These are phyloP conservation scores for Exophiala bonariae DNA, from an alignment of 2,329 filamentous ascomycete genomes.

Conservation along the genomic window DNA sequence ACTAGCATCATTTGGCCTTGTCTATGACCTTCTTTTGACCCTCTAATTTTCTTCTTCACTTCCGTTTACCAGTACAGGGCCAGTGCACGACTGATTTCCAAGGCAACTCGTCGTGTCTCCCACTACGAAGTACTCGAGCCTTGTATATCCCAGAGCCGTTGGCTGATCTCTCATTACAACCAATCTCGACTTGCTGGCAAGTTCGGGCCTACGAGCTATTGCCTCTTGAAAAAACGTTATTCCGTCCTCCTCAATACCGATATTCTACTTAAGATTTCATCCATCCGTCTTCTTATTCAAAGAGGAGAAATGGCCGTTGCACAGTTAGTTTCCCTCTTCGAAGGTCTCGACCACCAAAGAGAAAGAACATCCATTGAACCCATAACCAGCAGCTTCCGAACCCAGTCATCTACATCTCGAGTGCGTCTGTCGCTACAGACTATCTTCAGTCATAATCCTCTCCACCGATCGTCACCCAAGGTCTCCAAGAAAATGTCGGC, in stretches of 20 bases:
- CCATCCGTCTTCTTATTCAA: not conserved
- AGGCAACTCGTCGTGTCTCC: too few relatives aligned
- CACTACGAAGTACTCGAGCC: too few relatives aligned
- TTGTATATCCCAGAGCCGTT: too few relatives aligned
- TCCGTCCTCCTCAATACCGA: too few relatives aligned
- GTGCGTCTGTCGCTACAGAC: slow-evolving; percentile 21
- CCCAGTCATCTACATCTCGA: slow-evolving; percentile 17
- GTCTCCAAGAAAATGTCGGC: slow-evolving; percentile 12
- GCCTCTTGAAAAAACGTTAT: not conserved
- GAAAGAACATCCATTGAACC: slow-evolving; percentile 19
- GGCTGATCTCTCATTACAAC: too few relatives aligned
- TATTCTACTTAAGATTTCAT: too few relatives aligned
- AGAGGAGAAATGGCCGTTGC: slow-evolving; percentile 24
- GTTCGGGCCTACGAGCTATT: slow-evolving; percentile 1
- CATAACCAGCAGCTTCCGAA: slow-evolving; percentile 18
- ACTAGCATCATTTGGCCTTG: slow-evolving; percentile 1
- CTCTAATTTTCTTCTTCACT: slow-evolving; percentile 6
- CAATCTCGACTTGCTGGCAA: slow-evolving; percentile 9
- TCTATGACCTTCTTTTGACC: too few relatives aligned
- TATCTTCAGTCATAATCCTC: slow-evolving; percentile 21
- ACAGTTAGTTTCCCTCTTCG: slow-evolving; percentile 24
- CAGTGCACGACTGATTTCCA: slow-evolving; percentile 7
- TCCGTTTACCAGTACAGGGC: slow-evolving; percentile 3
- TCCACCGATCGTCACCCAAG: slow-evolving; percentile 11
- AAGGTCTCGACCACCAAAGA: slow-evolving; percentile 18